These are phyloP conservation scores for Macadamia integrifolia DNA, from an alignment of 164 flowering plant genomes.

Conservation along the genomic window DNA sequence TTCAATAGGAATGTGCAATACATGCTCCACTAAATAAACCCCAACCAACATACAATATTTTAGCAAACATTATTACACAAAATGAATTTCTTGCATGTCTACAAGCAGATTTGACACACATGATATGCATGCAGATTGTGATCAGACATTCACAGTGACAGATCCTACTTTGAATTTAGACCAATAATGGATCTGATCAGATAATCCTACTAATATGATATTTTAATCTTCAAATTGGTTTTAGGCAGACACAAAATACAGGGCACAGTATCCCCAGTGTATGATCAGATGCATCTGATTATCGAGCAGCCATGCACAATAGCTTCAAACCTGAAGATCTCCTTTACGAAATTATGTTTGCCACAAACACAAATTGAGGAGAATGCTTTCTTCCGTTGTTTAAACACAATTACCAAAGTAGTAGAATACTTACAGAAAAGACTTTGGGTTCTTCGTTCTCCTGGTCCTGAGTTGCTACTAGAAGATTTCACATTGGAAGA, in stretches of 20 bases:
- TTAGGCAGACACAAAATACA: background rate
- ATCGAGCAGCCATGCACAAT: too few relatives aligned
- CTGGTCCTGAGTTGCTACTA: conserved; percentile 18
- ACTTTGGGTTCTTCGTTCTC: conserved; percentile 13
- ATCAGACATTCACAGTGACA: background rate
- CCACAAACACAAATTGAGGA: too few relatives aligned
- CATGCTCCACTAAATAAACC: background rate
- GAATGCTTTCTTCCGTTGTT: background rate
- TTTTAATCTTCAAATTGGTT: too few relatives aligned
- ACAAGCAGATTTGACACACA: background rate
- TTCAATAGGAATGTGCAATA: background rate
- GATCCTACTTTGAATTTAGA: background rate
- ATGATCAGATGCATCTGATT: too few relatives aligned
- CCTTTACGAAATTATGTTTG: too few relatives aligned
- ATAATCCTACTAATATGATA: background rate
- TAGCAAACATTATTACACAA: background rate
- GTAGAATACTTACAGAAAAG: conserved; percentile 33
- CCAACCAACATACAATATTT: background rate
- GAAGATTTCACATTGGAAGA: conserved; percentile 17
- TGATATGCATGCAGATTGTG: background rate
- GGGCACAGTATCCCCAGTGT: too few relatives aligned
- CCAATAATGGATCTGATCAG: background rate
- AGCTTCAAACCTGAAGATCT: too few relatives aligned
- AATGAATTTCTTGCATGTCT: too few relatives aligned
- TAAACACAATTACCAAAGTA: background rate